Evolutionary conservation across 176 grass and related monocot genomes (phyloP), one percentile per base, ranked within the genome.

Genomic region (Carex parvula): DNA sequence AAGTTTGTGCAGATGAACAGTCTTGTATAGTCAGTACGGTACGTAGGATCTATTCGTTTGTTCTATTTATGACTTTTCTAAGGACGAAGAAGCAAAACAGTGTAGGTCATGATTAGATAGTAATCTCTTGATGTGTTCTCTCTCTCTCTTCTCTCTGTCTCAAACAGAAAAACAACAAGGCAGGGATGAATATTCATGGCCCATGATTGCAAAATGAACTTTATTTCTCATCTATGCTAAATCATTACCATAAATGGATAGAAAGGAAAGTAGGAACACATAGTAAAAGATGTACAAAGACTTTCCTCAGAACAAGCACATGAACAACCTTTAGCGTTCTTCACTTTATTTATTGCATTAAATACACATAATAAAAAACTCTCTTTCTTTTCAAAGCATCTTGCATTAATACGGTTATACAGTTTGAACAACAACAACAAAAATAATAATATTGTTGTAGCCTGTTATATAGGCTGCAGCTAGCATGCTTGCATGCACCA

Each of bases 151-250:
- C 44, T 74, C 11, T 54, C 48, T 56, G 42, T 56, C 73, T 77
- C 20, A 77, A 56, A 77, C 72, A 32, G 44, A 56, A 33, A 56
- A 56, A 55, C 72, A 77, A 54, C 9, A 56, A 75, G 21, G 71
- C 67, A 70, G 18, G 33, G 13, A 70, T 70, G 33, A 14, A 61
- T 15, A 76, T 79, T 87, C 55, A 83, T 83, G 86, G 46, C 39
- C 79, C 68, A 87, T 87, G 79, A 87, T 83, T 68, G 68, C 32
- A 87, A 87, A 66, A 58, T 75, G 58, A 87, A 56, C 35, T 87
- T 87, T 83, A 54, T 83, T 55, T 61, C 48, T 50, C 58, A 32
- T 50, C 80, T 29, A 67, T 64, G 61, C 39, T 11, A 61, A 81
- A 60, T 30, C 50, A 76, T 54, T 87, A 24, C 79, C 54, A 83